A percentile compares a stretch with the other conserved stretches of the same genome.
Evolutionary conservation across 225 moss, liverwort and hornwort genomes (phyloP).

Genomic region (Climacium dendroides): DNA sequence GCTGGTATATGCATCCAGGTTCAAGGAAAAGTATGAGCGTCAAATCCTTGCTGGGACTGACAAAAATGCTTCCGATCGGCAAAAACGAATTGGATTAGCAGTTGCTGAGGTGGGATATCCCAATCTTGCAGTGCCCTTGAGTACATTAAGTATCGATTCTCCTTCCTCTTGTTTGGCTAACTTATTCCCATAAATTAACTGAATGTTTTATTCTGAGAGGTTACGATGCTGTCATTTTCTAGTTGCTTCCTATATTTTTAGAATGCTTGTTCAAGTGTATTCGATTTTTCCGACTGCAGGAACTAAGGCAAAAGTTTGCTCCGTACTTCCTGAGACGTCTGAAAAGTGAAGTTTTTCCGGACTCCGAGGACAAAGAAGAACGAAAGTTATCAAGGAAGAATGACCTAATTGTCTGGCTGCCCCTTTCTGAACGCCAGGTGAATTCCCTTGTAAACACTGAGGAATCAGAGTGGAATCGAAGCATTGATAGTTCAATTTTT

Average conservation of each 20-base stretch:
- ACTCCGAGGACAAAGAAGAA: constrained; percentile 33
- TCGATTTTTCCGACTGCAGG: constrained; percentile 22
- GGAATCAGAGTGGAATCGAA: neutral
- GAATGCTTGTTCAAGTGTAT: neutral
- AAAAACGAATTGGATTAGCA: constrained; percentile 71
- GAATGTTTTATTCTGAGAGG: neutral
- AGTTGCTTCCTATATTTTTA: neutral
- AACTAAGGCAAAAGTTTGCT: constrained; percentile 69
- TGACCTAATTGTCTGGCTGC: constrained; percentile 94
- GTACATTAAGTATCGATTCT: neutral
- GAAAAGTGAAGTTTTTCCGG: constrained; percentile 92
- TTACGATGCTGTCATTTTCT: neutral
- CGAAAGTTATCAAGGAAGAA: constrained; percentile 79
- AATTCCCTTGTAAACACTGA: neutral
- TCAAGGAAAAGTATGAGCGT: constrained; percentile 67
- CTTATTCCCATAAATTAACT: neutral
- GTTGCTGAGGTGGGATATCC: constrained; percentile 65
- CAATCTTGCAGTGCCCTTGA: neutral
- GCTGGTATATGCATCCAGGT: constrained; percentile 18
- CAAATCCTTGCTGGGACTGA: constrained; percentile 83
- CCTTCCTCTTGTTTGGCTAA: neutral
- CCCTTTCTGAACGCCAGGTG: constrained; percentile 77
- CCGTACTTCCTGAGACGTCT: constrained; percentile 87
- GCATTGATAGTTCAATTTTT: neutral
- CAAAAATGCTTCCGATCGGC: constrained; percentile 78